Evolutionary conservation across 345 rosid genomes (phyloP).

Genomic region (Brassica napus): DNA sequence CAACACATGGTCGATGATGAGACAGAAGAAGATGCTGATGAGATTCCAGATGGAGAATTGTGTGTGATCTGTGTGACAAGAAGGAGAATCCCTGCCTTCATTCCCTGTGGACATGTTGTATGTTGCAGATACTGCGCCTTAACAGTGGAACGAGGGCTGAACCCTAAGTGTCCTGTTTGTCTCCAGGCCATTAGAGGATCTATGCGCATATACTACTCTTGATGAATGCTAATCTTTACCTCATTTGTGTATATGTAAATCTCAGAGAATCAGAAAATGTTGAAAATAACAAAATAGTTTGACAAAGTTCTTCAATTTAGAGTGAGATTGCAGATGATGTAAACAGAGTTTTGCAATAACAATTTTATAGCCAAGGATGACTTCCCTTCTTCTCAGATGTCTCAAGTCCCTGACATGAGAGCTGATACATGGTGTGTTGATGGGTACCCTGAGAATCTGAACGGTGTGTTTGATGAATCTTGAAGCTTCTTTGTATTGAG

Average conservation of each 20-base stretch:
- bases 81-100: slow-evolving; percentile 67
- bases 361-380: slow-evolving; percentile 83
- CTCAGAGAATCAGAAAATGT: neutral
- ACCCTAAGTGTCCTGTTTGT: slow-evolving; percentile 88
- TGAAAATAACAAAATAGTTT: slow-evolving; percentile 9
- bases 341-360: slow-evolving; percentile 15
- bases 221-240: neutral
- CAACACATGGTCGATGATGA: slow-evolving; percentile 13
- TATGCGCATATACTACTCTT: slow-evolving; percentile 65
- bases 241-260: slow-evolving; percentile 2
- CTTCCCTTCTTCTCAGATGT: slow-evolving; percentile 49
- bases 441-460: slow-evolving; percentile 36
- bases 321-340: neutral
- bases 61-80: slow-evolving; percentile 84
- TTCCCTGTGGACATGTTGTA: slow-evolving; percentile 91
- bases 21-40: slow-evolving; percentile 54
- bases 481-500: slow-evolving; percentile 60
- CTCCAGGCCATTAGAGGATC: slow-evolving; percentile 60
- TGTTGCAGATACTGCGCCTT: slow-evolving; percentile 84
- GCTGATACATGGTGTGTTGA: slow-evolving; percentile 41
- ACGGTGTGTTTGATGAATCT: slow-evolving; percentile 39
- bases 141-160: slow-evolving; percentile 57
- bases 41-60: slow-evolving; percentile 75
- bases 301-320: slow-evolving; percentile 19
- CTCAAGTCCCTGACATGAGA: slow-evolving; percentile 42